phyloP scores from a whole-genome alignment of 1,284 basidiomycete genomes.

The Polyporus tsugae region DNA sequence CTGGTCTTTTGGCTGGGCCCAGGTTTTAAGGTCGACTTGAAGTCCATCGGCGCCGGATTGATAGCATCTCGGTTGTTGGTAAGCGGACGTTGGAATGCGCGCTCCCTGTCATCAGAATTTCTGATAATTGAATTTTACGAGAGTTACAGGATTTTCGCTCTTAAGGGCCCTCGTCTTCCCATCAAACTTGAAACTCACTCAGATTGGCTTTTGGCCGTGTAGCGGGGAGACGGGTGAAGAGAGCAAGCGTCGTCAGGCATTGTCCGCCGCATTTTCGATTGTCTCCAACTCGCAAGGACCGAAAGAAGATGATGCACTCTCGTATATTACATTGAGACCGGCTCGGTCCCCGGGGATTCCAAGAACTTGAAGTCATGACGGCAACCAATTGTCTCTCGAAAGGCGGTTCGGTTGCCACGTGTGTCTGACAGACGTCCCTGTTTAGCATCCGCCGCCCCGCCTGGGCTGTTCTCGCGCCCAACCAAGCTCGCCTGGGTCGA shows the following conservation, averaged over 20 bases:
- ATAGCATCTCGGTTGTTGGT: no score
- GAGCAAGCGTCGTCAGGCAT: not conserved
- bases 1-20: no score
- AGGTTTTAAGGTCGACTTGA: no score
- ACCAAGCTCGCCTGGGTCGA: constrained; percentile 25
- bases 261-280: not conserved
- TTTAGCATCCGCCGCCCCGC: constrained; percentile 22
- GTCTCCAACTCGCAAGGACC: not conserved
- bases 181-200: no score
- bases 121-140: no score
- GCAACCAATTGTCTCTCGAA: not conserved
- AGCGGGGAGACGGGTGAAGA: constrained; percentile 1
- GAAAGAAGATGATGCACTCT: not conserved
- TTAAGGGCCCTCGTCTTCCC: no score
- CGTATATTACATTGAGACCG: not conserved
- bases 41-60: no score
- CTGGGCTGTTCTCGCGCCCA: constrained; percentile 34
- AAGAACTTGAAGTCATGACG: not conserved
- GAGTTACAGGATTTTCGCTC: no score
- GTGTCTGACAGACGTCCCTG: constrained; percentile 16
- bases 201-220: no score
- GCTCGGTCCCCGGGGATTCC: not conserved
- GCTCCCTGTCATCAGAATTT: no score
- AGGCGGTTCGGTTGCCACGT: constrained; percentile 18
- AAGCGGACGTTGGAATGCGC: no score